phyloP scores from a whole-genome alignment of 192 early-diverging fungal genomes.

The Cladochytrium replicatum region DNA sequence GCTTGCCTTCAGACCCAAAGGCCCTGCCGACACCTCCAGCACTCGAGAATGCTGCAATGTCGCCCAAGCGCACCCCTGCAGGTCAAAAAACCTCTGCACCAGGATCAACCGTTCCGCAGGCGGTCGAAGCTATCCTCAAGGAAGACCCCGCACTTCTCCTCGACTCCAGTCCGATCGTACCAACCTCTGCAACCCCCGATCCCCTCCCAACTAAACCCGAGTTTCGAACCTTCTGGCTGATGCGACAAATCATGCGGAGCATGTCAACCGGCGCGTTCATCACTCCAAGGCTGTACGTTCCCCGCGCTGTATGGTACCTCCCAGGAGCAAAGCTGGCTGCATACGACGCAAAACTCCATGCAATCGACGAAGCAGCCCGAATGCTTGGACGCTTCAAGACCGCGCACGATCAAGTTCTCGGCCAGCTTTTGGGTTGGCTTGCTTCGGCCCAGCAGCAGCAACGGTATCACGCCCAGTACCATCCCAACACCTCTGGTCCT shows the following conservation, averaged over 20 bases:
- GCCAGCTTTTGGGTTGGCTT: constrained; percentile 9
- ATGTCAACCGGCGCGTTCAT: constrained; percentile 17
- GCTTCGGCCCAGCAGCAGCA: neutral
- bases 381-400: constrained; percentile 4
- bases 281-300: constrained; percentile 9
- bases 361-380: neutral
- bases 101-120: neutral
- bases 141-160: constrained; percentile 8
- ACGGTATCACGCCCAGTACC: neutral
- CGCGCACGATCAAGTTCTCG: neutral
- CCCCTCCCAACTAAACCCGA: constrained; percentile 7
- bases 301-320: constrained; percentile 21
- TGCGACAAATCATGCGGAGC: constrained; percentile 8
- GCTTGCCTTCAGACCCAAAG: neutral
- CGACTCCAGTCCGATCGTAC: too few relatives aligned
- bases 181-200: constrained; percentile 5
- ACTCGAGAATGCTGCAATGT: neutral
- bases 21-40: neutral
- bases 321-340: constrained; percentile 7
- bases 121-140: constrained; percentile 6
- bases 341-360: constrained; percentile 11
- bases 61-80: neutral
- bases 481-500: neutral
- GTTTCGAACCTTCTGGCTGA: constrained; percentile 9
- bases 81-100: constrained; percentile 1